Evolutionary conservation across 2,329 filamentous ascomycete genomes (phyloP).

Genomic region (Dactylella cylindrospora): DNA sequence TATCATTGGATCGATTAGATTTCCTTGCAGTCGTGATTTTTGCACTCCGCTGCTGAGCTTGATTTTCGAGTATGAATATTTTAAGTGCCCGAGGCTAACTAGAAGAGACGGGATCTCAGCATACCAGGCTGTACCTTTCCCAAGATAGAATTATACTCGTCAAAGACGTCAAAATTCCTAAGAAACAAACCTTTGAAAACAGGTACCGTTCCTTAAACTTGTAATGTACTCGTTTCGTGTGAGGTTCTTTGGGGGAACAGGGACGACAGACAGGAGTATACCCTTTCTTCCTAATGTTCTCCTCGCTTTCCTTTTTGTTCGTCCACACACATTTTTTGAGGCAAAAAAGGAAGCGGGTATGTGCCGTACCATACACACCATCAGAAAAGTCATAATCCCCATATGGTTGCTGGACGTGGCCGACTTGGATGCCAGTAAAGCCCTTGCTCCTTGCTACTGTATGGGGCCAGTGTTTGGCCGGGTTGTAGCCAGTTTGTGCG

Average conservation of each 20-base stretch:
- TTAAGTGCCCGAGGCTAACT: conserved; percentile 7
- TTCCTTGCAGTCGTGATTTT: too few relatives aligned
- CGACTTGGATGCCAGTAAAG: conserved; percentile 35
- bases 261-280: conserved; percentile 6
- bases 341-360: conserved; percentile 29
- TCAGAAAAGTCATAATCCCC: conserved; percentile 20
- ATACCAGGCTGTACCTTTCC: conserved; percentile 27
- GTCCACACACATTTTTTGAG: conserved; percentile 7
- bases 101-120: conserved; percentile 25
- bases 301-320: conserved; percentile 37
- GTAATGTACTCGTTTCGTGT: conserved; percentile 43
- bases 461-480: conserved; percentile 37
- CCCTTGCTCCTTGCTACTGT: conserved; percentile 40
- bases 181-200: conserved; percentile 21
- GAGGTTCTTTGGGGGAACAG: conserved; percentile 1
- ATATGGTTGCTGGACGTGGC: conserved; percentile 34
- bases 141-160: conserved; percentile 15
- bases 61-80: too few relatives aligned
- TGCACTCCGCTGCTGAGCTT: too few relatives aligned
- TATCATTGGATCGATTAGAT: too few relatives aligned
- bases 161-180: conserved; percentile 33
- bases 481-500: not conserved
- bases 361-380: conserved; percentile 37
- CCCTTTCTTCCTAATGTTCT: conserved; percentile 14
- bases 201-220: conserved; percentile 38